Evolutionary conservation across 306 rosid species (phyloP), one percentile per base, ranked within the genome.

Genomic region (Ammopiptanthus mongolicus): DNA sequence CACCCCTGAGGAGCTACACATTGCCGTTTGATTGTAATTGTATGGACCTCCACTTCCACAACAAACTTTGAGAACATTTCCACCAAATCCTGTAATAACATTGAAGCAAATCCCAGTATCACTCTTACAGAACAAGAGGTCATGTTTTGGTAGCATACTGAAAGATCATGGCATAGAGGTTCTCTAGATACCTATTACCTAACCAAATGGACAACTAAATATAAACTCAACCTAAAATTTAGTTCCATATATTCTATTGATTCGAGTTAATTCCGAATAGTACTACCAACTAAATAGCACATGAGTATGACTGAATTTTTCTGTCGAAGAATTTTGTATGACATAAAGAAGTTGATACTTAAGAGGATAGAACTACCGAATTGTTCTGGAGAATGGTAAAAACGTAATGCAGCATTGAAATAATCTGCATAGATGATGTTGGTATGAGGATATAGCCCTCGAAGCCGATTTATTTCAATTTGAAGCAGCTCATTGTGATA

Each of bases 371-470:
- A 25, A 37, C 0, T 80, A 85, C 89, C 92, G 10, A 68, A 88
- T 56, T 83, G 79, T 46, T 77, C 9, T 44, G 92, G 88, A 48
- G 80, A 58, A 6, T 8, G 39, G 65, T 65, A 84, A 4, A 86
- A 5, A 42, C 10, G 83, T 61, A 81, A 19, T 0, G 85, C 87
- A 2, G 82, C 76, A 28, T 81, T 77, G 84, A 84, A 82, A 44
- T 76, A 88, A 77, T 88, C 87, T 5, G 85, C 90, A 18, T 86
- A 88, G 22, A 88, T 76, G 80, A 88, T 81, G 17, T 69, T 67
- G 21, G 80, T 53, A 5, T 3, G 75, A 14, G 89, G 92, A 82
- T 88, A 60, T 6, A 57, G 60, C 37, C 11, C 79, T 70, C 59
- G 82, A 70, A 86, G 82, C 57, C 10, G 50, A 25, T 66, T 33